phyloP scores from a whole-genome alignment of 2,329 filamentous ascomycete species.

The Colletotrichum sp. region DNA sequence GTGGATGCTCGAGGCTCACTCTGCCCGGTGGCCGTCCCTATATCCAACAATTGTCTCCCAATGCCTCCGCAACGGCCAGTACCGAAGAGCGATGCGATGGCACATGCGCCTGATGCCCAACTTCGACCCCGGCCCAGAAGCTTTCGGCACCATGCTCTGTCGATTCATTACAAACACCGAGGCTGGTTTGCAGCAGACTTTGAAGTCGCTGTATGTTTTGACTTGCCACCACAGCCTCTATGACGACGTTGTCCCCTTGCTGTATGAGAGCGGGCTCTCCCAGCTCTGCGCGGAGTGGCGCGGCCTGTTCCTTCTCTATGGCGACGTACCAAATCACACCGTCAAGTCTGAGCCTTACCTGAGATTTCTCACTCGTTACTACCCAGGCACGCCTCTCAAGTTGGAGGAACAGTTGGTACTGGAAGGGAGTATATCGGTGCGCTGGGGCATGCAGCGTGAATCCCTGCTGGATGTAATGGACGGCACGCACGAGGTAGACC shows the following conservation, averaged over 20 bases:
- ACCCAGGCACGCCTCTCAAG: constrained; percentile 41
- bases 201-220: constrained; percentile 51
- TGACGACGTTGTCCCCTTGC: constrained; percentile 54
- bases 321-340: constrained; percentile 45
- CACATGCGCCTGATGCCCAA: constrained; percentile 48
- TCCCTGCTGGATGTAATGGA: constrained; percentile 38
- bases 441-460: constrained; percentile 5
- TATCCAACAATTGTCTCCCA: constrained; percentile 52
- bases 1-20: constrained; percentile 43
- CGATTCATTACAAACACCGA: constrained; percentile 45
- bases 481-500: constrained; percentile 42
- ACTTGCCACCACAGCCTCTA: constrained; percentile 51
- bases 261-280: constrained; percentile 53
- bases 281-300: constrained; percentile 54
- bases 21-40: constrained; percentile 53
- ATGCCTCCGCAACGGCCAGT: constrained; percentile 44
- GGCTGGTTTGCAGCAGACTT: constrained; percentile 39
- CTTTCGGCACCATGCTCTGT: constrained; percentile 48
- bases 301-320: constrained; percentile 39
- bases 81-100: constrained; percentile 48
- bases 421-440: background rate
- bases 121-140: constrained; percentile 45
- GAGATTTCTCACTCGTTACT: constrained; percentile 51
- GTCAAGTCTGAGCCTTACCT: constrained; percentile 52
- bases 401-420: constrained; percentile 38